Evolutionary conservation across 192 early-diverging fungal species (phyloP).

Genomic region (Thamnidium elegans): DNA sequence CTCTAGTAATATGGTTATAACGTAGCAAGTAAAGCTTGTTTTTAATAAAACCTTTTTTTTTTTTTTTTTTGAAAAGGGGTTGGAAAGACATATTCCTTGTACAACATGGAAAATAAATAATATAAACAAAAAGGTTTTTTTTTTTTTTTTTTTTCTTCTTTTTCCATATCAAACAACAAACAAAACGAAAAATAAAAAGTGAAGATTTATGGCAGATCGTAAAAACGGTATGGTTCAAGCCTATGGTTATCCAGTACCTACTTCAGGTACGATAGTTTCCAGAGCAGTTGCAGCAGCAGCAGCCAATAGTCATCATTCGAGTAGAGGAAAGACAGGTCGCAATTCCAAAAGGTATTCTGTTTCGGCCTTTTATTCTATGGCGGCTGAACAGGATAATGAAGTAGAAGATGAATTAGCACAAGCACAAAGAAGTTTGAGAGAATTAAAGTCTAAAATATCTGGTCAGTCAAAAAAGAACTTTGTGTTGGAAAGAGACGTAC

Average conservation of each 20-base stretch:
- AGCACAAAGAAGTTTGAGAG: constrained; percentile 83
- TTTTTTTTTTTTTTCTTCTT: too few species aligned
- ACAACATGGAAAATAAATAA: too few species aligned
- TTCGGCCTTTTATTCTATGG: constrained; percentile 76
- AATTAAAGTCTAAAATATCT: constrained; percentile 90
- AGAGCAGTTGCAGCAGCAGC: constrained; percentile 41
- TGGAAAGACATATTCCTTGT: too few species aligned
- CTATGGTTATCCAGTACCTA: constrained; percentile 30
- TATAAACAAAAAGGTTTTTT: too few species aligned
- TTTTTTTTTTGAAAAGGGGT: too few species aligned
- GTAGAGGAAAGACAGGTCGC: constrained; percentile 23
- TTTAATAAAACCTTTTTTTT: too few species aligned
- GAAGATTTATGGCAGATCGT: constrained; percentile 31
- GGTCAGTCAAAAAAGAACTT: constrained; percentile 96
- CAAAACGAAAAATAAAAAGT: too few species aligned
- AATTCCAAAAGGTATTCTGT: constrained; percentile 68
- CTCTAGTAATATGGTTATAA: too few species aligned
- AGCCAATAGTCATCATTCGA: constrained; percentile 33
- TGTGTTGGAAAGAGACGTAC: constrained; percentile 89
- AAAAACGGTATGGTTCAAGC: constrained; percentile 39
- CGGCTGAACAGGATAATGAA: constrained; percentile 91
- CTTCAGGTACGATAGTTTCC: constrained; percentile 30
- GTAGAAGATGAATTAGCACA: constrained; percentile 94
- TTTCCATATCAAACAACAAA: too few species aligned
- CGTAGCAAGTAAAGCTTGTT: too few species aligned